A percentile compares a stretch with the other conserved stretches of the same genome.
These are phyloP conservation scores for Periglandula ipomoeae DNA, from an alignment of 2,329 filamentous ascomycete genomes.

Conservation along the genomic window DNA sequence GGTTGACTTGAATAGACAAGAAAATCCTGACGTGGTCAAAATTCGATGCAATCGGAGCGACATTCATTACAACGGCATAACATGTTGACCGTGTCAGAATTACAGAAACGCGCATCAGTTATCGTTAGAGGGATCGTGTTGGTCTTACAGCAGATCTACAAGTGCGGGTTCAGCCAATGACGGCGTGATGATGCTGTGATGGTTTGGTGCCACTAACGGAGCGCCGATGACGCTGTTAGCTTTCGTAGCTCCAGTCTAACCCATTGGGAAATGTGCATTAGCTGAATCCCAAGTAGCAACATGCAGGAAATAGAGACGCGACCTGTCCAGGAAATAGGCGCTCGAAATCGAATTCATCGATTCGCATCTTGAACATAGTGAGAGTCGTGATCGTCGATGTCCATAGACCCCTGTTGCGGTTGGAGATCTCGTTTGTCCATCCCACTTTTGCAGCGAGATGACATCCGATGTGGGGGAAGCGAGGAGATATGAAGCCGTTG, in stretches of 20 bases:
- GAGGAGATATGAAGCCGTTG: not conserved
- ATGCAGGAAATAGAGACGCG: not conserved
- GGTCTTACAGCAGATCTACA: not conserved
- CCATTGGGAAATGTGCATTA: not conserved
- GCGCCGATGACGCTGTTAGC: not conserved
- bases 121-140: not conserved
- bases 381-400: not conserved
- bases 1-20: no score
- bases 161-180: not conserved
- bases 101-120: not conserved
- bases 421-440: not conserved
- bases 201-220: not conserved
- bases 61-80: not conserved
- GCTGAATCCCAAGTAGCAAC: not conserved
- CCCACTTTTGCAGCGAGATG: not conserved
- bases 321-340: not conserved
- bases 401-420: not conserved
- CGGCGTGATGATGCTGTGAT: not conserved
- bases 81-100: no score
- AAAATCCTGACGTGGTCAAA: not conserved
- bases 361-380: not conserved
- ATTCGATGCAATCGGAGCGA: not conserved
- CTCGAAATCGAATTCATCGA: not conserved
- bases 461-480: no score
- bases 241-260: not conserved